Conservation (phyloP, 192 early-diverging fungal genomes). For the Entomortierella lignicola region DNA sequence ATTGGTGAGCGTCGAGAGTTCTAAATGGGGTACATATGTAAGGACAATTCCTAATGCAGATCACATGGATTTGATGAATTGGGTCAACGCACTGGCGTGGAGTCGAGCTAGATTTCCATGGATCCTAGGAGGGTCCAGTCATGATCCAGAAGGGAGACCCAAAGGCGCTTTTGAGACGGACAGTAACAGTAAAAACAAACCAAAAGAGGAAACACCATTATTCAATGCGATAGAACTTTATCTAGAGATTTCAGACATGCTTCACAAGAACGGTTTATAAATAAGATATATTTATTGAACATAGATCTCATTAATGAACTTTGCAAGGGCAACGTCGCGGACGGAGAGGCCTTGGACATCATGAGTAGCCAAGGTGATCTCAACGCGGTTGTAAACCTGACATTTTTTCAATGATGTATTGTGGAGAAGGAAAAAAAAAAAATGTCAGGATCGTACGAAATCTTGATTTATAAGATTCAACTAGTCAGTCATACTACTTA, state of each 20-base stretch:
- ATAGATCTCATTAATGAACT: constrained; percentile 69
- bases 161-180: constrained; percentile 44
- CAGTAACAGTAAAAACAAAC: constrained; percentile 8
- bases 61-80: constrained; percentile 55
- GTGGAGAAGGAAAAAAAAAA: too few relatives aligned
- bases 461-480: not conserved
- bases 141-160: constrained; percentile 39
- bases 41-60: constrained; percentile 63
- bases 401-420: not conserved
- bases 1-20: constrained; percentile 87
- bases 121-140: constrained; percentile 47
- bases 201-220: constrained; percentile 20
- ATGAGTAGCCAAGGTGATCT: constrained; percentile 91
- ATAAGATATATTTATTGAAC: constrained; percentile 19
- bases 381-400: constrained; percentile 93
- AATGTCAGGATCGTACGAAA: not conserved
- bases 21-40: constrained; percentile 90
- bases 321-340: constrained; percentile 82
- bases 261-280: constrained; percentile 30
- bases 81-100: constrained; percentile 49
- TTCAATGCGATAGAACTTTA: constrained; percentile 54
- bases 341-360: constrained; percentile 85
- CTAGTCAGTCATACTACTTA: constrained; percentile 45
- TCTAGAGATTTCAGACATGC: constrained; percentile 50
- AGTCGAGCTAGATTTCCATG: constrained; percentile 46